A percentile compares a stretch with the other conserved stretches of the same genome.
phyloP scores from a whole-genome alignment of 768 basidiomycete species.

The Leccinum disarticulatum region DNA sequence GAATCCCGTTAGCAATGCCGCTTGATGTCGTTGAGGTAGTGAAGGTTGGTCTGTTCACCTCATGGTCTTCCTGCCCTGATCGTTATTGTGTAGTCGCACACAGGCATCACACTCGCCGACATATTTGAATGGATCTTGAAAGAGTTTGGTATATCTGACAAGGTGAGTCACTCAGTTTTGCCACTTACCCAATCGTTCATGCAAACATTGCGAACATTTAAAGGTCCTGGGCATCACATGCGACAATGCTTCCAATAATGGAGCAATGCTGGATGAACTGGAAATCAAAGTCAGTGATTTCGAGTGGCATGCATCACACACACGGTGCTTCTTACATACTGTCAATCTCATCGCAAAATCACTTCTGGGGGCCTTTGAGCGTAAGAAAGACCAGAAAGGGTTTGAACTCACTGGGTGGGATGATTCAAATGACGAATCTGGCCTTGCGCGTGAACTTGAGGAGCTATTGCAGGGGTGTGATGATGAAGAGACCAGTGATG shows the following conservation, averaged over 20 bases:
- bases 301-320: neutral
- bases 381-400: neutral
- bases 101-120: neutral
- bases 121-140: neutral
- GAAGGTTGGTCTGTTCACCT: too few relatives aligned
- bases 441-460: neutral
- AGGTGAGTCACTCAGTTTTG: neutral
- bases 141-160: neutral
- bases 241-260: neutral
- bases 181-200: neutral
- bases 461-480: neutral
- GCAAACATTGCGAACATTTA: neutral
- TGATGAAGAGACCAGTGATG: neutral
- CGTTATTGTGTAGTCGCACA: too few relatives aligned
- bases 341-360: neutral
- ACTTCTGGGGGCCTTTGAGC: neutral
- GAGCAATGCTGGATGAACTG: neutral
- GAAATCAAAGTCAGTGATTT: neutral
- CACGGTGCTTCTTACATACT: too few relatives aligned
- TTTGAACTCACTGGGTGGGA: neutral
- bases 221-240: neutral
- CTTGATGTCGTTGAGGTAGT: too few relatives aligned
- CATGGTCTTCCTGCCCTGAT: too few relatives aligned
- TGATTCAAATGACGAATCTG: neutral
- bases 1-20: too few relatives aligned